A percentile compares a stretch with the other conserved stretches of the same genome.
Evolutionary conservation across 805 yeast species (phyloP).

Genomic region (Hyphopichia homilentoma): DNA sequence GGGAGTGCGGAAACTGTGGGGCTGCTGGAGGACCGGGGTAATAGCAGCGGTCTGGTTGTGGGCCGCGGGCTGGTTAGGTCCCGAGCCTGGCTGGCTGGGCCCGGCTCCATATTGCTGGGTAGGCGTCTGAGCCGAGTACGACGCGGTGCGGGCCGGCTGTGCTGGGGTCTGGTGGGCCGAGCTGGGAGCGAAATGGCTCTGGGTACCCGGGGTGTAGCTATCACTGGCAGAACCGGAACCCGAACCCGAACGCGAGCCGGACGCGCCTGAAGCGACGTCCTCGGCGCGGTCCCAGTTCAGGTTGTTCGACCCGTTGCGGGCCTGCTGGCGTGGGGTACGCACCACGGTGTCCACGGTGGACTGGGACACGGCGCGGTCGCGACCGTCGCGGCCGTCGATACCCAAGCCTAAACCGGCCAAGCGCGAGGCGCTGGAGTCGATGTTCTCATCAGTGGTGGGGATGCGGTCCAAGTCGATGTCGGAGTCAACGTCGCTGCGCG

Average conservation of each 20-base stretch:
- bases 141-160: constrained; percentile 9
- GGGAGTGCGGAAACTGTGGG: constrained; percentile 9
- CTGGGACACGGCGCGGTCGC: constrained; percentile 3
- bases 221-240: neutral
- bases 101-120: too few relatives aligned
- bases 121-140: constrained; percentile 3
- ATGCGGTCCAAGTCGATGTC: constrained; percentile 8
- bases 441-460: constrained; percentile 4
- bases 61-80: constrained; percentile 7
- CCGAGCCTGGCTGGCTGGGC: too few relatives aligned
- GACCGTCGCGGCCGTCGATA: constrained; percentile 4
- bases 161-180: constrained; percentile 7
- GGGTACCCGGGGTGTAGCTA: too few relatives aligned
- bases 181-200: too few relatives aligned
- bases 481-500: constrained; percentile 9
- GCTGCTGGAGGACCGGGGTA: constrained; percentile 25
- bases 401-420: too few relatives aligned
- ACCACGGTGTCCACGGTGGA: constrained; percentile 17
- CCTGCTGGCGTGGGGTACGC: constrained; percentile 17
- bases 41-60: constrained; percentile 25
- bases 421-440: constrained; percentile 2
- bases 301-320: neutral
- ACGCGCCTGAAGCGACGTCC: neutral
- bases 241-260: neutral
- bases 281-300: too few relatives aligned